A percentile compares a stretch with the other conserved stretches of the same genome.
These are phyloP conservation scores for Wickerhamiella azyma DNA, from an alignment of 805 yeast genomes.

Conservation along the genomic window DNA sequence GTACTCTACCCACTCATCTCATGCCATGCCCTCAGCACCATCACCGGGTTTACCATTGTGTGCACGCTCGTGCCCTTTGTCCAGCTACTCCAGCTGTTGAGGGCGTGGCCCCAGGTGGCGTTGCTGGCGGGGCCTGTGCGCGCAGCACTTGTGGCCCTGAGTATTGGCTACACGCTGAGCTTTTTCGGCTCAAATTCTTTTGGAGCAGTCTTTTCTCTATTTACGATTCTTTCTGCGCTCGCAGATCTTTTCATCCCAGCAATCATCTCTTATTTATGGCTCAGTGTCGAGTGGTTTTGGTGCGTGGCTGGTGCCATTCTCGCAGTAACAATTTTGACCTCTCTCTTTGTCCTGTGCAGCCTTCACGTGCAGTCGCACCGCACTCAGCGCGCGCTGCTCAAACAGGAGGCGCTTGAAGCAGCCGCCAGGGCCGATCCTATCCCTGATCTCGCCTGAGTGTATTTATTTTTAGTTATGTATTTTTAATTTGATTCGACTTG, in stretches of 20 bases:
- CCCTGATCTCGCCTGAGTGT: constrained; percentile 1
- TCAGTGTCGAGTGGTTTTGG: neutral
- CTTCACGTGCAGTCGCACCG: neutral
- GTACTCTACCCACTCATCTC: neutral
- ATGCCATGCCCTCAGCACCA: neutral
- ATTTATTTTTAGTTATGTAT: neutral
- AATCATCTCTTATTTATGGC: constrained; percentile 7
- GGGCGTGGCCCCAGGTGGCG: constrained; percentile 4
- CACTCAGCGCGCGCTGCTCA: constrained; percentile 8
- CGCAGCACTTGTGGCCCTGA: neutral
- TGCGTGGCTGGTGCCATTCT: neutral
- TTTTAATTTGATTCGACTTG: constrained; percentile 19
- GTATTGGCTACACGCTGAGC: constrained; percentile 3
- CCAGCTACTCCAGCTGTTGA: neutral
- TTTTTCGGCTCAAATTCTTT: constrained; percentile 8
- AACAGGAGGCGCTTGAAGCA: constrained; percentile 10
- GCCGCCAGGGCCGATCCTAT: neutral
- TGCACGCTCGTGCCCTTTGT: neutral
- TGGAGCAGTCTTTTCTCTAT: constrained; percentile 8
- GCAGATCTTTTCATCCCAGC: constrained; percentile 8
- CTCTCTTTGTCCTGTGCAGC: neutral
- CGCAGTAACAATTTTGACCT: constrained; percentile 5
- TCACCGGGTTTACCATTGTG: neutral
- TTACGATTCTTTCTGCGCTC: constrained; percentile 1
- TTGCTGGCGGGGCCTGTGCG: constrained; percentile 2